These are phyloP conservation scores for Colletotrichum filicis DNA, from an alignment of 2,329 filamentous ascomycete species.

Conservation along the genomic window DNA sequence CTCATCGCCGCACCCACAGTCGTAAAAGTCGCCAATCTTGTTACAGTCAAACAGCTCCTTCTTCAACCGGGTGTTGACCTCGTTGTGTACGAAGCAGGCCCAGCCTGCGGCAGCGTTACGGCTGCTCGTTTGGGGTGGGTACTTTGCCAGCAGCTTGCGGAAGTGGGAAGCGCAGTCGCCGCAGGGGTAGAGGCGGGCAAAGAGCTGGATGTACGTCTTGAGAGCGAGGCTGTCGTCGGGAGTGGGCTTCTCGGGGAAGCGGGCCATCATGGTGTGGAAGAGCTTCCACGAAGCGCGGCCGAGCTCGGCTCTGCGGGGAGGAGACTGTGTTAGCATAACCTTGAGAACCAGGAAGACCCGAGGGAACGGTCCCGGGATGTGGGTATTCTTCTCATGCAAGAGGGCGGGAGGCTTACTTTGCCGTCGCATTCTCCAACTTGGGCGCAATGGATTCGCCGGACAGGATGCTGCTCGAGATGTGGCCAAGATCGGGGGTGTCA, in stretches of 20 bases:
- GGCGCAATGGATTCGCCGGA: conserved; percentile 80
- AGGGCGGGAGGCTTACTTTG: conserved; percentile 66
- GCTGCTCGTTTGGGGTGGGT: conserved; percentile 72
- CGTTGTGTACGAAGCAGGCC: conserved; percentile 76
- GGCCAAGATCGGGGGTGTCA: conserved; percentile 50
- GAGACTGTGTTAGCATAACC: background rate
- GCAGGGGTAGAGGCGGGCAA: conserved; percentile 76
- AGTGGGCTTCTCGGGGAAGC: conserved; percentile 74
- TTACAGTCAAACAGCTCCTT: conserved; percentile 74
- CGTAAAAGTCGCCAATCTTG: conserved; percentile 77
- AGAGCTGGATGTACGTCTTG: conserved; percentile 73
- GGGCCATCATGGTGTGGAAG: conserved; percentile 76
- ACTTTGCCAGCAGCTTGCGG: conserved; percentile 68
- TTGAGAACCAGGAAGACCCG: background rate
- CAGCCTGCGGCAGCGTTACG: conserved; percentile 73
- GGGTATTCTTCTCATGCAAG: background rate
- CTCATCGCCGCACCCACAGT: conserved; percentile 78
- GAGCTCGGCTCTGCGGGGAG: conserved; percentile 64
- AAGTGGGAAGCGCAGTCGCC: conserved; percentile 78
- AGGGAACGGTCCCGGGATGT: background rate
- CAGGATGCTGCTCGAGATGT: conserved; percentile 62
- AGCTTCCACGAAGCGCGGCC: conserved; percentile 77
- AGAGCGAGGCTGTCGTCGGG: conserved; percentile 71
- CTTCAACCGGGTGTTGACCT: conserved; percentile 72
- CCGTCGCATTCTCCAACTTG: conserved; percentile 84